phyloP scores from a whole-genome alignment of 331 rosid genomes.

The Acacia concinna region DNA sequence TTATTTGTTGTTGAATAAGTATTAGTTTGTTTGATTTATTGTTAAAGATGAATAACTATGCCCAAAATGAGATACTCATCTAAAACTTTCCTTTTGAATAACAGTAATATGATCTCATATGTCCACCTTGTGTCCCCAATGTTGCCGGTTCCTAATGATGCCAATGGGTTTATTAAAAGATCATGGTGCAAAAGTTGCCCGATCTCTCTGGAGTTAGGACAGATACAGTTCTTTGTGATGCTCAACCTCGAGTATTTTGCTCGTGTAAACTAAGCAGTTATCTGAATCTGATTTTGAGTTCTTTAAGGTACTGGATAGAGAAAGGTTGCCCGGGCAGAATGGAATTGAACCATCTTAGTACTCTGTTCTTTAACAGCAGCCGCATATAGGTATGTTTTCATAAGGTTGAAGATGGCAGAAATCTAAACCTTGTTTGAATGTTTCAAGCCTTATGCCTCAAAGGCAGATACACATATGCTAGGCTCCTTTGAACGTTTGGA shows the following conservation, averaged over 20 bases:
- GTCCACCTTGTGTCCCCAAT: neutral
- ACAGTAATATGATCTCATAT: neutral
- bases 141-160: neutral
- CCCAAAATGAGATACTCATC: neutral
- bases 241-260: neutral
- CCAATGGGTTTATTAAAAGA: neutral
- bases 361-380: neutral
- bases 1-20: neutral
- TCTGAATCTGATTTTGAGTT: neutral
- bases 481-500: neutral
- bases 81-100: neutral
- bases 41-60: neutral
- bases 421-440: conserved; percentile 10
- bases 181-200: neutral
- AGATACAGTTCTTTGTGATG: neutral
- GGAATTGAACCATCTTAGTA: neutral
- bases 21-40: neutral
- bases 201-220: neutral
- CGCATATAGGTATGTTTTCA: neutral
- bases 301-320: neutral
- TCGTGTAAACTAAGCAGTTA: neutral
- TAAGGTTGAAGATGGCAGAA: conserved; percentile 21
- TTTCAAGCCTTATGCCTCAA: neutral
- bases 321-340: neutral
- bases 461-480: conserved; percentile 8